phyloP scores from a whole-genome alignment of 2,329 filamentous ascomycete genomes.

The Hymenoscyphus albidus region DNA sequence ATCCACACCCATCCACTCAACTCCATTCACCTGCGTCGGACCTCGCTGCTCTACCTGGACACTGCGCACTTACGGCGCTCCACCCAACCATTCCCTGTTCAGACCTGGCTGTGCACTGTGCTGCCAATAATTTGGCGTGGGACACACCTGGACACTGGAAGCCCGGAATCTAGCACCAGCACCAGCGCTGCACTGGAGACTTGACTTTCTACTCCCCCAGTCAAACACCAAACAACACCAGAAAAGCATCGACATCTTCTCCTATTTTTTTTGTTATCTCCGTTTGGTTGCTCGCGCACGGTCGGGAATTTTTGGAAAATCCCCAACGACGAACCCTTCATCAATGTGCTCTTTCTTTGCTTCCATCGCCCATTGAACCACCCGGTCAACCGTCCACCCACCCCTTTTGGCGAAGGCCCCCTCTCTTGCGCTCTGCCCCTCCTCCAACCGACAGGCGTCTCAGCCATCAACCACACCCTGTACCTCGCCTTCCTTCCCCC shows the following conservation, averaged over 20 bases:
- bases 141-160: not conserved
- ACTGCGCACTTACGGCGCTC: no score
- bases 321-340: not conserved
- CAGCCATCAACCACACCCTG: constrained; percentile 6
- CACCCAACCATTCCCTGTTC: not conserved
- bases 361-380: constrained; percentile 1
- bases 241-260: not conserved
- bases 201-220: not conserved
- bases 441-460: constrained; percentile 5
- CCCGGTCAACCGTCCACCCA: no score
- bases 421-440: not conserved
- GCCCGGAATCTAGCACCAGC: not conserved
- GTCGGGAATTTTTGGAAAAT: not conserved
- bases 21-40: not conserved
- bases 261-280: not conserved
- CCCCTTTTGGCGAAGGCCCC: not conserved
- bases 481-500: constrained; percentile 1
- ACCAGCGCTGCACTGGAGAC: not conserved
- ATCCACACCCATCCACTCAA: constrained; percentile 4
- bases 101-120: constrained; percentile 7
- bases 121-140: constrained; percentile 9
- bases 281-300: not conserved
- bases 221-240: not conserved
- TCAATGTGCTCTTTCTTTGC: not conserved
- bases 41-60: not conserved